Evolutionary conservation across 202 grass and related monocot genomes (phyloP), one percentile per base, ranked within the genome.

Genomic region (Tripidium arundinaceum): DNA sequence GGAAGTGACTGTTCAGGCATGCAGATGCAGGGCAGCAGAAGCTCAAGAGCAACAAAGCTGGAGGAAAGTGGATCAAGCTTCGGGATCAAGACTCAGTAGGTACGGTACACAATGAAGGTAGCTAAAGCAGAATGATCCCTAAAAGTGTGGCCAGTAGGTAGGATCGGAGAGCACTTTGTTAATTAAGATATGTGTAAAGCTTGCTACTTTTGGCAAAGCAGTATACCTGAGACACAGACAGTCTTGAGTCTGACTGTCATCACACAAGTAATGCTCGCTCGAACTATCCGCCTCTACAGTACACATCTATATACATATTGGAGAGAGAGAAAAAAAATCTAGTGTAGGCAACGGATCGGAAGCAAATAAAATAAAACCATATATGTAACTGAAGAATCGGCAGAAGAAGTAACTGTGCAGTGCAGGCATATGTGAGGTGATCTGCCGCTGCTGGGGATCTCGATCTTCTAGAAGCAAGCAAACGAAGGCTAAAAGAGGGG

Each of bases 141-240:
- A 68, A 43, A 73, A 79, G 62, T 28, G 68, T 57, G 52, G 34
- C 14, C 63, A 37, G 37, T 13, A 10, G 50, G 54, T 52, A 43
- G 70, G 61, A 78, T 57, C 47, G 31, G 74, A 62, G 52, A 27
- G 27, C 21, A 47, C 36, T 47, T 37, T 74, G 45, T 21, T 73
- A 65, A 65, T 33, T 36, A 70, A 37, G 31, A 71, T 12, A 57
- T 11, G 13, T 9, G 25, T 52, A 36, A 58, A 70, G 59, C 31
- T 33, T 57, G 15, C 26, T 63, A 55, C 36, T 76, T 88, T 64
- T 57, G 27, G 54, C 64, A 69, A 84, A 71, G 24, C 54, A 64
- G 57, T 11, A 22, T 34, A 61, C 81, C 72, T 70, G 46, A 54
- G 67, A 85, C 33, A 26, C 19, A 61, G 72, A 9, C 62, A 45